These are phyloP conservation scores for Peronospora belbahrii DNA, from an alignment of 352 stramenopile genomes.

Conservation along the genomic window DNA sequence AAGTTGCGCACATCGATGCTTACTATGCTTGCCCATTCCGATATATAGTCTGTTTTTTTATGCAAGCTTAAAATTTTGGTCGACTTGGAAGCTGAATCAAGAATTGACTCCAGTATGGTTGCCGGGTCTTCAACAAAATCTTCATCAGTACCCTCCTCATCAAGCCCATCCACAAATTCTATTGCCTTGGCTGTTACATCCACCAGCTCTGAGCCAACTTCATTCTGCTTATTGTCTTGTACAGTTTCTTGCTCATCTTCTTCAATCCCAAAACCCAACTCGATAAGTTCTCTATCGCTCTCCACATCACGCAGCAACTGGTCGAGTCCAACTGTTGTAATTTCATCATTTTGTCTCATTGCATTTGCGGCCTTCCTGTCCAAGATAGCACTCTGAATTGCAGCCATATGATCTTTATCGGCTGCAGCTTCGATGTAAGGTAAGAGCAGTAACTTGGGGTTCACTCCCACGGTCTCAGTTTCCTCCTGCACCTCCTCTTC, in stretches of 20 bases:
- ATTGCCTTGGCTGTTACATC: neutral
- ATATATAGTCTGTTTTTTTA: conserved; percentile 17
- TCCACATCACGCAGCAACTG: conserved; percentile 64
- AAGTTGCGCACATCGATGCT: conserved; percentile 77
- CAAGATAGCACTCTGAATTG: conserved; percentile 43
- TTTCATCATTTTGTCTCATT: conserved; percentile 47
- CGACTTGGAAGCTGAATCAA: conserved; percentile 17
- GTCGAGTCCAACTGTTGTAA: conserved; percentile 50
- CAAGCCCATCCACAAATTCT: neutral
- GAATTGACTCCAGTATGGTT: conserved; percentile 42
- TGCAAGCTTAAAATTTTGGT: conserved; percentile 8
- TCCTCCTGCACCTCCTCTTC: neutral
- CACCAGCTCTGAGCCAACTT: neutral
- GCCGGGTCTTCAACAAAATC: conserved; percentile 44
- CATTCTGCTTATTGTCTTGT: neutral
- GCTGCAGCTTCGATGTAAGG: conserved; percentile 62
- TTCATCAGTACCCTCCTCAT: neutral
- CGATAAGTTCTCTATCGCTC: conserved; percentile 52
- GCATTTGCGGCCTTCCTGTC: conserved; percentile 55
- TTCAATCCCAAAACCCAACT: conserved; percentile 49
- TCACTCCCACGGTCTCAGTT: conserved; percentile 41
- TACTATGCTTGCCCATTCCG: conserved; percentile 69
- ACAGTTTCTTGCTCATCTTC: conserved; percentile 23
- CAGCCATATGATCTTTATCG: conserved; percentile 43
- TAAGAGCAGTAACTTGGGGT: conserved; percentile 43